Percentiles rank a stretch among this genome's conserved stretches.
Conservation (phyloP, 495 filamentous ascomycete genomes). For the Daldinia childiae region DNA sequence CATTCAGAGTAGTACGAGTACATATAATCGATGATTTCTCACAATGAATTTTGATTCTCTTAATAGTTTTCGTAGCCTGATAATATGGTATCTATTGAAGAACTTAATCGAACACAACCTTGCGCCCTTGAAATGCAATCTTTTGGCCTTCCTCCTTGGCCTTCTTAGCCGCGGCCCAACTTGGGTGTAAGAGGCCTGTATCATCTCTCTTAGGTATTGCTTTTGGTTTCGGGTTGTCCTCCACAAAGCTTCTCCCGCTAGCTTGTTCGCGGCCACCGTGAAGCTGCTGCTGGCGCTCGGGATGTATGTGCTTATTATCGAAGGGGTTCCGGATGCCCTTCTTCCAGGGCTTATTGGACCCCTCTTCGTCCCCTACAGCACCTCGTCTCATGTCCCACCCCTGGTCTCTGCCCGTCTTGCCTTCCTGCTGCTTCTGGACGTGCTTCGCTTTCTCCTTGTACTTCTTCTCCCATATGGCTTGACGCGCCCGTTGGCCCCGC, state of each 20-base stretch:
- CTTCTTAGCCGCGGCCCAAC: slow-evolving; percentile 89
- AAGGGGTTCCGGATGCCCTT: slow-evolving; percentile 50
- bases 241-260: slow-evolving; percentile 33
- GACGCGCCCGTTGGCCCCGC: slow-evolving; percentile 86
- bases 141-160: slow-evolving; percentile 76
- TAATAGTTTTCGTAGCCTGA: not conserved
- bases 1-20: not conserved
- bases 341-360: slow-evolving; percentile 56
- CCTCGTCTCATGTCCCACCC: slow-evolving; percentile 65
- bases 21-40: slow-evolving; percentile 8
- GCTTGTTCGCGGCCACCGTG: slow-evolving; percentile 24
- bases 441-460: slow-evolving; percentile 81
- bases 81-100: slow-evolving; percentile 20
- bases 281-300: slow-evolving; percentile 39
- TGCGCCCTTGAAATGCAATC: slow-evolving; percentile 82
- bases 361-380: slow-evolving; percentile 48
- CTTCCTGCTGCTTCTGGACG: slow-evolving; percentile 59
- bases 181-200: slow-evolving; percentile 80
- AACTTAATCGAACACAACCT: slow-evolving; percentile 83
- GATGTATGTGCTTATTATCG: slow-evolving; percentile 40
- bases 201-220: slow-evolving; percentile 62
- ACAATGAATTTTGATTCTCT: not conserved
- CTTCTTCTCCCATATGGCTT: slow-evolving; percentile 92
- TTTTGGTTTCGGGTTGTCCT: slow-evolving; percentile 49
- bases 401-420: slow-evolving; percentile 47